A percentile compares a stretch with the other conserved stretches of the same genome.
phyloP scores from a whole-genome alignment of 1,284 basidiomycete genomes.

The Irpex lacteus region DNA sequence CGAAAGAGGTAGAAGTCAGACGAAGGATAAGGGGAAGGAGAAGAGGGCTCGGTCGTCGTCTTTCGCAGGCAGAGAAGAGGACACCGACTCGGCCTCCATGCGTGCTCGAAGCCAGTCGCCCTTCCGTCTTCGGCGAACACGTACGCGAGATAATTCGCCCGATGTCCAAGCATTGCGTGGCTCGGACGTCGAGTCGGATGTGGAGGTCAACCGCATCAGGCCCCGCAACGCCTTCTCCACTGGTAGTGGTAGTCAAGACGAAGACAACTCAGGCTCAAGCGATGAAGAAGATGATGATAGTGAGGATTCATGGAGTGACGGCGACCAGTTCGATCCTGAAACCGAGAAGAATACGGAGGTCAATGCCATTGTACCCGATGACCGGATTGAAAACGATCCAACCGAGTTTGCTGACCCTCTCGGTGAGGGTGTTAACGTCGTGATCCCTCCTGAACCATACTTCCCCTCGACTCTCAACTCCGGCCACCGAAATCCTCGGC shows the following conservation, averaged over 20 bases:
- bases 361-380: constrained; percentile 63
- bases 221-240: constrained; percentile 29
- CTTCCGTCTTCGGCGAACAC: constrained; percentile 60
- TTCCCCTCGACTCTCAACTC: constrained; percentile 70
- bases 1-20: constrained; percentile 53
- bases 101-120: constrained; percentile 68
- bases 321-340: constrained; percentile 71
- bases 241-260: constrained; percentile 29
- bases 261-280: constrained; percentile 33
- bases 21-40: constrained; percentile 31
- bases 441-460: constrained; percentile 77
- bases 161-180: constrained; percentile 73
- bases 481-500: constrained; percentile 44
- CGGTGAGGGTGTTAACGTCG: constrained; percentile 88
- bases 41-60: constrained; percentile 52
- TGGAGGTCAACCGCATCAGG: constrained; percentile 39
- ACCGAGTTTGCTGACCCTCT: constrained; percentile 65
- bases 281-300: constrained; percentile 22
- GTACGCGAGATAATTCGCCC: constrained; percentile 66
- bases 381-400: constrained; percentile 40
- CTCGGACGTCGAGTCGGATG: constrained; percentile 58
- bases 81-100: constrained; percentile 25
- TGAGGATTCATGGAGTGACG: constrained; percentile 44
- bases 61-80: constrained; percentile 30
- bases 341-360: constrained; percentile 72